Evolutionary conservation across 1,284 basidiomycete genomes (phyloP), one percentile per base, ranked within the genome.

Genomic region (Apiotrichum domesticum): DNA sequence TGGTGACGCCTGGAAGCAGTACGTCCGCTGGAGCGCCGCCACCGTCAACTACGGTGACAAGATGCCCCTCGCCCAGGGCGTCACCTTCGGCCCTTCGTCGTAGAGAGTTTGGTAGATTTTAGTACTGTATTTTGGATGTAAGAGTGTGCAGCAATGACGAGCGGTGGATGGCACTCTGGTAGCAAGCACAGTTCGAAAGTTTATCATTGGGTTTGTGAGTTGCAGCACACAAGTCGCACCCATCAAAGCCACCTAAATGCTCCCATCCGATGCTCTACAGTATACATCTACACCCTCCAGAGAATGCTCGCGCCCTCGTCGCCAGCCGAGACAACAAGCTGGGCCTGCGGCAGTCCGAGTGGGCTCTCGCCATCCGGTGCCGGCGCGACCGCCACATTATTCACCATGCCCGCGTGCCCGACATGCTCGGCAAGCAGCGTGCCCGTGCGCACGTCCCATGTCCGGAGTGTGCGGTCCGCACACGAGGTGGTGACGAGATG

Each of bases 1-100:
- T 39, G 93, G 93, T 47, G 93, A 97, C 75, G 88, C 93, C 32
- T 97, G 93, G 93, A 94, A 94, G 76, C 90, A 95, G 56, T 75
- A 75, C 53, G 71, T 73, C 39, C 56, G 73, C 48, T 75, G 73
- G 73, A 68, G 66, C 44, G 64, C 70, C 72, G 92, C 89, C 72
- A 97, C 93, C 6, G 81, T 98, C 74, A 98, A 97, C 78, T 97
- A 90, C 78, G 90, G 88, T 35, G 83, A 90, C 70, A 83, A 85
- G 67, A 86, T 91, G 48, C 90, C 89, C 9, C 80, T 97, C 33
- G 93, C 93, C 1, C 93, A 97, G 77, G 93, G 93, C 6, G 91
- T 97, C 59, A 84, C 82, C 65, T 97, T 96, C 78, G 77, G 76
- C 46, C 44, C 57, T 21, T 55, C 52, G 35, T 46, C 44, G 41